These are phyloP conservation scores for Solanum hybrid DNA, from an alignment of 305 asterid species.

Conservation along the genomic window DNA sequence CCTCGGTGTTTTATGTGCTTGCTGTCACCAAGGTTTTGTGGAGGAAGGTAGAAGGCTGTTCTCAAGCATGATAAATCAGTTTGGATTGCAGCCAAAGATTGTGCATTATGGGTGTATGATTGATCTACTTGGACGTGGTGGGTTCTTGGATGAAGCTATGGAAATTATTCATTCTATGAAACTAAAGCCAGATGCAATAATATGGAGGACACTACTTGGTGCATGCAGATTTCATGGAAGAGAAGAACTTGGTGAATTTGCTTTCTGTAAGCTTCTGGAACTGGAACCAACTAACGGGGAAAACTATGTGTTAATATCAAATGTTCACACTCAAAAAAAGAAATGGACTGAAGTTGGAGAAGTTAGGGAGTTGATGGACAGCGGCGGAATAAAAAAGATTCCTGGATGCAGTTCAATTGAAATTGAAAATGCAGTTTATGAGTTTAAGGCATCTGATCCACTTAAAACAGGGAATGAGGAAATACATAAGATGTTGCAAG, in stretches of 20 bases:
- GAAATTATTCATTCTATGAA: slow-evolving; percentile 7
- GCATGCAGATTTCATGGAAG: slow-evolving; percentile 11
- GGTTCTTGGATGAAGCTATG: slow-evolving; percentile 10
- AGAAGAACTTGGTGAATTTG: slow-evolving; percentile 9
- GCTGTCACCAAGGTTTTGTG: slow-evolving; percentile 11
- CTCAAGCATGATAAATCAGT: slow-evolving; percentile 1
- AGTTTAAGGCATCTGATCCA: slow-evolving; percentile 10
- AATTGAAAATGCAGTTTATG: slow-evolving; percentile 2
- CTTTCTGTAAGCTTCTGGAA: slow-evolving; percentile 1
- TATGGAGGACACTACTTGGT: slow-evolving; percentile 15
- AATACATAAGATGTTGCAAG: not conserved
- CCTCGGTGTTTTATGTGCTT: slow-evolving; percentile 7
- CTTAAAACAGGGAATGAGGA: not conserved
- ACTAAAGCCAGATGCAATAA: slow-evolving; percentile 4
- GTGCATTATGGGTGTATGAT: slow-evolving; percentile 13
- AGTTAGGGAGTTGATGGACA: slow-evolving; percentile 6
- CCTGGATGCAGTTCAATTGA: slow-evolving; percentile 17
- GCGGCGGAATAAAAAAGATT: not conserved
- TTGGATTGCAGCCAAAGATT: slow-evolving; percentile 1
- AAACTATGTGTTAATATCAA: slow-evolving; percentile 3
- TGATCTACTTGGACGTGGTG: slow-evolving; percentile 14
- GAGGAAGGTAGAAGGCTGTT: slow-evolving; percentile 10
- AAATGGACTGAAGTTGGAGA: slow-evolving; percentile 5
- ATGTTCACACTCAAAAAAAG: slow-evolving; percentile 6
- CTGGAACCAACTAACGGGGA: slow-evolving; percentile 10